Conservation (phyloP, 179 eudicot genomes). For the Camellia oleifera region DNA sequence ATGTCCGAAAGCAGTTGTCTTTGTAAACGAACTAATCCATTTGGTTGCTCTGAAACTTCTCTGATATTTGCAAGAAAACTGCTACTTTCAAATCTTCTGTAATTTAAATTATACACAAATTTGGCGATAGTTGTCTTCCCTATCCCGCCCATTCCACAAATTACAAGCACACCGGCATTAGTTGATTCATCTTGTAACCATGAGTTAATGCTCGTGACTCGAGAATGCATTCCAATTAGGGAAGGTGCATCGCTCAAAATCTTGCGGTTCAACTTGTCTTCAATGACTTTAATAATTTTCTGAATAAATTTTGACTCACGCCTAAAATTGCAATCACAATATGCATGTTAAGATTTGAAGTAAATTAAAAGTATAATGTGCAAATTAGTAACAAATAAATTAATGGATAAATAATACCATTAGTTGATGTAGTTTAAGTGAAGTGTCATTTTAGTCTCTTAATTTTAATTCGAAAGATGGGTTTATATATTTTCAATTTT, state of each 20-base stretch:
- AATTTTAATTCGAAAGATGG: no score
- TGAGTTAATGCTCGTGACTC: no score
- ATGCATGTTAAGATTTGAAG: neutral
- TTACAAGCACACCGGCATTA: neutral
- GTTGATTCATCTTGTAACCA: neutral
- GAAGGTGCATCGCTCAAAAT: neutral
- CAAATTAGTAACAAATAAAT: no score
- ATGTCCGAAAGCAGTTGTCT: conserved; percentile 3
- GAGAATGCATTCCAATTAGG: neutral
- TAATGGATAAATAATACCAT: no score
- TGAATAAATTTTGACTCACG: neutral
- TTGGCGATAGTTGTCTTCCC: conserved; percentile 12
- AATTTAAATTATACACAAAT: neutral
- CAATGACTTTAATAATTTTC: no score
- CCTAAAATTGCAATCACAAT: no score
- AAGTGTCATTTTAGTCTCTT: no score
- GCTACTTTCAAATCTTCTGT: conserved; percentile 6
- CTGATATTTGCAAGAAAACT: conserved; percentile 14
- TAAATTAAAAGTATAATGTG: neutral
- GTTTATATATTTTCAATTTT: no score
- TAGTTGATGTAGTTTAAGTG: no score
- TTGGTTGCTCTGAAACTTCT: conserved; percentile 14
- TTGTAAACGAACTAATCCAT: conserved; percentile 4
- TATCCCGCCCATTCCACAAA: neutral
- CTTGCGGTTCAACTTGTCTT: no score